These are phyloP conservation scores for Termitomyces sp. DNA, from an alignment of 768 basidiomycete species.

Conservation along the genomic window DNA sequence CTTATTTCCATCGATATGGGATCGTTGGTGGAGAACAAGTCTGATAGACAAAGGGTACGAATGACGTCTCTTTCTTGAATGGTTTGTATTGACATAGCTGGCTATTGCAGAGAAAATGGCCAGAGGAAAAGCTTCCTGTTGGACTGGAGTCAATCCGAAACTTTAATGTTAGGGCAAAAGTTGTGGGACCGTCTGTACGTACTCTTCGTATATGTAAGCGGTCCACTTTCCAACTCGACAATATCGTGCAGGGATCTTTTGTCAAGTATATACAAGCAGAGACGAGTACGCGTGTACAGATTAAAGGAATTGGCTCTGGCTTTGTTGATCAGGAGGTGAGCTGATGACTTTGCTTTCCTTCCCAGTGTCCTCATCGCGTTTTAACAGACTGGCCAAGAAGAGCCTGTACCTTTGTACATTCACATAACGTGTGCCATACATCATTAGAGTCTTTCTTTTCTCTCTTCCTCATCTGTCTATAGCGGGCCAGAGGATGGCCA, in stretches of 20 bases:
- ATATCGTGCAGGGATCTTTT: slow-evolving; percentile 68
- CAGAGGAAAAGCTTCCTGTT: slow-evolving; percentile 91
- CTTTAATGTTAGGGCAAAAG: slow-evolving; percentile 97
- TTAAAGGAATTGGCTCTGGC: slow-evolving; percentile 92
- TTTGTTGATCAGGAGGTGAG: slow-evolving; percentile 90
- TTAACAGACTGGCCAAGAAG: slow-evolving; percentile 31
- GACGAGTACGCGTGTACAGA: slow-evolving; percentile 93
- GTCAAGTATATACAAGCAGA: slow-evolving; percentile 98
- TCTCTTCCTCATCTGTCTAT: not conserved
- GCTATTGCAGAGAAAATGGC: slow-evolving; percentile 80
- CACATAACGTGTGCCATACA: slow-evolving; percentile 72
- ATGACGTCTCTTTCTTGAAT: slow-evolving; percentile 26
- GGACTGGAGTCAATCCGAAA: slow-evolving; percentile 88
- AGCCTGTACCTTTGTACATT: slow-evolving; percentile 84
- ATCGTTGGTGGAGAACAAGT: slow-evolving; percentile 75
- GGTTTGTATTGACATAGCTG: not conserved
- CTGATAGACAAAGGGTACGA: slow-evolving; percentile 59
- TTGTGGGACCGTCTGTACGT: slow-evolving; percentile 88
- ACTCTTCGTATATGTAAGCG: not conserved
- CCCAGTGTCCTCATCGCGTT: not conserved
- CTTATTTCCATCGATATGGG: slow-evolving; percentile 71
- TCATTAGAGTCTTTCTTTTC: not conserved
- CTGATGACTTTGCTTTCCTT: not conserved
- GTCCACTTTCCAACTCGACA: not conserved
- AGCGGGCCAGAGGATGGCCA: slow-evolving; percentile 61